Base-by-base conservation (phyloP, 441 rosid genomes). In the Lepidium campestre region DNA sequence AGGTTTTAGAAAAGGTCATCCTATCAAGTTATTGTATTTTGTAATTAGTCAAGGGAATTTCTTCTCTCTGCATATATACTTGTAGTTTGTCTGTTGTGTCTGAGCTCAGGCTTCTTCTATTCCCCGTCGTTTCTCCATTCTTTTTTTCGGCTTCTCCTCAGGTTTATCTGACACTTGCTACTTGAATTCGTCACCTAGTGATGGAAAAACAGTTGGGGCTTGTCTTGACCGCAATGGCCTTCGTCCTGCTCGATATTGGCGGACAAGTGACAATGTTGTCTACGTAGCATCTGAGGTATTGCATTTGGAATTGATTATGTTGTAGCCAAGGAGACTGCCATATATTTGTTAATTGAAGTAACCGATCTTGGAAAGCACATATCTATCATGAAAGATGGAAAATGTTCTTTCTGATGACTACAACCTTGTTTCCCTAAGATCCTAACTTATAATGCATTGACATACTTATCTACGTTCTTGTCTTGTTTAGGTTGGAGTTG, bases 161-260 rank as follows among this genome's bases (percentile, higher is more conserved):
- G 67, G 77, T 48, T 75, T 69, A 54, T 60, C 82, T 81, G 67
- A 82, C 73, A 62, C 49, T 75, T 85, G 57, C 45, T 79, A 54
- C 70, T 74, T 75, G 75, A 70, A 31, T 77, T 78, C 71, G 46
- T 82, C 83, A 68, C 74, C 63, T 83, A 95, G 99, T 82, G 99
- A 95, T 80, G 99, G 99, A 73, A 95, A 95, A 85, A 95, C 97
- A 78, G 94, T 95, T 54, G 99, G 99, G 58, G 99, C 99, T 66
- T 85, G 94, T 77, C 98, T 95, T 70, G 98, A 95, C 74, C 88
- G 99, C 56, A 95, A 95, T 65, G 99, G 99, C 36, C 99, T 95
- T 82, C 98, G 99, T 67, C 99, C 99, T 44, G 99, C 99, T 78
- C 82, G 99, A 71, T 95, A 95, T 57, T 95, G 99, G 99, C 83